A percentile compares a stretch with the other conserved stretches of the same genome.
phyloP scores from a whole-genome alignment of 2,329 filamentous ascomycete species.

The Tolypocladium tundrense region DNA sequence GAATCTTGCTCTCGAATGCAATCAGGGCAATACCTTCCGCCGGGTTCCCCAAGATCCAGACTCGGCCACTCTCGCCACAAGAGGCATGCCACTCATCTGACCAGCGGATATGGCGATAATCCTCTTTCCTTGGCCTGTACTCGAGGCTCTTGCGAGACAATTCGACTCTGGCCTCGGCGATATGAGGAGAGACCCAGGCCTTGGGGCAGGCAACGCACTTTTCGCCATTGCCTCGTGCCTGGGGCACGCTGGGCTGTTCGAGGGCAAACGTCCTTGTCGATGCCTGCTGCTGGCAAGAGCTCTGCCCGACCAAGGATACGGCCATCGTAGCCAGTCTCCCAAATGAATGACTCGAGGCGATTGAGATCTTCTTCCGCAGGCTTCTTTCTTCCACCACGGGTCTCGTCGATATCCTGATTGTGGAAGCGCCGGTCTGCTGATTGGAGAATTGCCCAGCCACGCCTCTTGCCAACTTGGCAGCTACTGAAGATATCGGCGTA shows the following conservation, averaged over 20 bases:
- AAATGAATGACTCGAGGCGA: background rate
- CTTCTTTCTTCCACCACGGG: background rate
- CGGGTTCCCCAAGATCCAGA: background rate
- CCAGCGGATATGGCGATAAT: background rate
- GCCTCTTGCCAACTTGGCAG: background rate
- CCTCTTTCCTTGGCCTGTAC: background rate
- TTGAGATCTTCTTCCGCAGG: background rate
- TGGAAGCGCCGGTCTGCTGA: background rate
- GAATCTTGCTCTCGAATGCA: background rate
- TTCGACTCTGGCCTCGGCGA: background rate
- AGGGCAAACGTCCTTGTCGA: background rate
- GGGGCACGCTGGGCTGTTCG: background rate
- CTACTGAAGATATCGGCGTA: background rate
- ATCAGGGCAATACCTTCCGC: background rate
- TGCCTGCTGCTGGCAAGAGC: background rate
- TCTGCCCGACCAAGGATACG: background rate
- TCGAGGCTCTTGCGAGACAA: background rate
- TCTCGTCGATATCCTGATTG: background rate
- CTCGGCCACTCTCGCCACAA: background rate
- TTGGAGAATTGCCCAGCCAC: background rate
- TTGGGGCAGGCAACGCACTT: background rate
- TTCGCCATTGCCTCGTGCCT: background rate
- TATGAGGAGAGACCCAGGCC: background rate
- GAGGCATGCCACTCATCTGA: background rate
- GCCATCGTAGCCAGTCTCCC: background rate